These are phyloP conservation scores for Phytophthora nicotianae DNA, from an alignment of 352 stramenopile genomes.

Conservation along the genomic window DNA sequence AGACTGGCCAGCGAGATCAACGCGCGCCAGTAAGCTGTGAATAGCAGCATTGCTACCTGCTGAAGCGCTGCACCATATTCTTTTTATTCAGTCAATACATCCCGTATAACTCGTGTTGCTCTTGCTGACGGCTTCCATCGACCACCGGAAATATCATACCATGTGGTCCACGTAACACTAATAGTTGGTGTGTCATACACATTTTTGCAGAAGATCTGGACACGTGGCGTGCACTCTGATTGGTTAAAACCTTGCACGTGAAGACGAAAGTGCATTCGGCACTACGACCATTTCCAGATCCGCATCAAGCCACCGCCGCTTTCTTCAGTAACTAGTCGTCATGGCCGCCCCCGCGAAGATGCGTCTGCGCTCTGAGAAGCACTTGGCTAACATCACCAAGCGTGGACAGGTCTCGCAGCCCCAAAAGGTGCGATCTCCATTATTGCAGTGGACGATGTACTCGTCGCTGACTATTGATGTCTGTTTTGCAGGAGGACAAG, in stretches of 20 bases:
- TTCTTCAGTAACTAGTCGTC: not conserved
- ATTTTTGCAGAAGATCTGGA: slow-evolving; percentile 15
- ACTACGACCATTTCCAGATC: slow-evolving; percentile 30
- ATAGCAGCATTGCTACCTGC: slow-evolving; percentile 8
- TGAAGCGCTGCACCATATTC: slow-evolving; percentile 7
- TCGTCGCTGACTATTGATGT: not conserved
- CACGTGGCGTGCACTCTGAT: slow-evolving; percentile 18
- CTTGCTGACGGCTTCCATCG: not conserved
- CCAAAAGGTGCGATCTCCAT: slow-evolving; percentile 64
- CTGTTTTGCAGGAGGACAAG: slow-evolving; percentile 51
- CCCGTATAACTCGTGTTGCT: not conserved
- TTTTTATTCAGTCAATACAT: slow-evolving; percentile 31
- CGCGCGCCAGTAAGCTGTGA: slow-evolving; percentile 49
- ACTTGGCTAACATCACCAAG: slow-evolving; percentile 90
- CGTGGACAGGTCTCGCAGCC: slow-evolving; percentile 77
- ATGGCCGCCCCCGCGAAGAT: slow-evolving; percentile 81
- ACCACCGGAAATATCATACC: slow-evolving; percentile 9
- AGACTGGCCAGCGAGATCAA: slow-evolving; percentile 87
- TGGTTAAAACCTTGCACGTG: slow-evolving; percentile 10
- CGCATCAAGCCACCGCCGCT: slow-evolving; percentile 8
- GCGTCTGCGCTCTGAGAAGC: slow-evolving; percentile 87
- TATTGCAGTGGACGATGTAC: not conserved
- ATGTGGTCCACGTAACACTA: slow-evolving; percentile 17
- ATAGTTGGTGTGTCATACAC: slow-evolving; percentile 4
- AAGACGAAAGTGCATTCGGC: slow-evolving; percentile 2